Percentiles rank a stretch among this genome's conserved stretches.
Conservation (phyloP, 306 rosid species). For the Cucurbita pepo region DNA sequence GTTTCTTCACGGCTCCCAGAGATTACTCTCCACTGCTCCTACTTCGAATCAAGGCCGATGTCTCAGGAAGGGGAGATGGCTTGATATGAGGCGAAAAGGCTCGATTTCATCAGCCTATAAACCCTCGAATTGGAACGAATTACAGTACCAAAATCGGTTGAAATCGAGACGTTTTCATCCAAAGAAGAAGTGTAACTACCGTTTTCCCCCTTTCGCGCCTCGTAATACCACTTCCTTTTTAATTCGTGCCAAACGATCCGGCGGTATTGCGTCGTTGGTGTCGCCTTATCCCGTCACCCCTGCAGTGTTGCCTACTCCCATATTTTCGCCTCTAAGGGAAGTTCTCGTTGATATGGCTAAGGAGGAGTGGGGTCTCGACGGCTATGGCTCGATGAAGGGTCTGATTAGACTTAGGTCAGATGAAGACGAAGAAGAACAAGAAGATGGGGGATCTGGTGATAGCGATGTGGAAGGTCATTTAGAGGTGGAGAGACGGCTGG, state of each 20-base stretch:
- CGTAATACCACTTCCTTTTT: conserved; percentile 38
- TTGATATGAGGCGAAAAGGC: conserved; percentile 35
- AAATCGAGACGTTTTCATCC: conserved; percentile 25
- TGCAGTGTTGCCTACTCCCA: conserved; percentile 39
- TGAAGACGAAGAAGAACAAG: not conserved
- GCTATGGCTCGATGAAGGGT: conserved; percentile 49
- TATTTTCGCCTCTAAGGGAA: conserved; percentile 29
- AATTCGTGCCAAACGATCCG: conserved; percentile 27
- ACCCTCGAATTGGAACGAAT: conserved; percentile 39
- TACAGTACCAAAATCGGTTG: conserved; percentile 36
- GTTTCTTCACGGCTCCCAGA: conserved; percentile 11
- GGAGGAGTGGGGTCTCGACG: conserved; percentile 44
- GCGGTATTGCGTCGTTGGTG: conserved; percentile 41
- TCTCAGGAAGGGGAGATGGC: conserved; percentile 42
- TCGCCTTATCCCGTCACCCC: conserved; percentile 59
- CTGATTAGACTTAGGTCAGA: conserved; percentile 29
- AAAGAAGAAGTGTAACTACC: conserved; percentile 20
- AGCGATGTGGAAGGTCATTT: conserved; percentile 56
- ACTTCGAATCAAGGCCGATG: conserved; percentile 12
- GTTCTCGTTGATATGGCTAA: conserved; percentile 25
- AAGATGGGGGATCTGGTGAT: conserved; percentile 31
- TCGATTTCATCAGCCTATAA: conserved; percentile 9
- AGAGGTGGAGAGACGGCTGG: conserved; percentile 59
- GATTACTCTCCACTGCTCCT: not conserved
- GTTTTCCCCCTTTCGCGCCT: conserved; percentile 48